Base-by-base conservation (phyloP, 257 asterid genomes). In the Ocimum tenuiflorum region DNA sequence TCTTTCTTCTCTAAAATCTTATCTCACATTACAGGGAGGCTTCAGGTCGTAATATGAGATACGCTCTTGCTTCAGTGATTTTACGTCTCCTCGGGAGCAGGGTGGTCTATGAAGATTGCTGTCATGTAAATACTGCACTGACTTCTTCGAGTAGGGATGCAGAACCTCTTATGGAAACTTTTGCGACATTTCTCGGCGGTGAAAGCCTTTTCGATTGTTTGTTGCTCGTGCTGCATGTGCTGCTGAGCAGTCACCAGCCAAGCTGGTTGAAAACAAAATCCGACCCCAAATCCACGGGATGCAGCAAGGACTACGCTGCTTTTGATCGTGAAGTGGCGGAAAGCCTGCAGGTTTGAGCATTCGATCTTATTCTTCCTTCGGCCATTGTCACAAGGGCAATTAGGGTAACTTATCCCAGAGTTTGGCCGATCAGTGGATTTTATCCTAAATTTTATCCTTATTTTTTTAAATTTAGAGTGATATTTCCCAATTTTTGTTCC, bases 21-120 rank as follows among this genome's bases (percentile, higher is more conserved):
- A 56, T 65, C n/a, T 57, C 13, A 12, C 36, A 43, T 74, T 47
- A 48, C 78, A 78, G 83, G 78, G 83, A 78, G 75, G 69, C 83
- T 62, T 62, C 80, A 9, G 55, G 73, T 50, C 83, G 83, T 56
- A 78, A 67, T 48, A 76, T 88, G 96, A 90, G 97, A 74, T 82
- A 79, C 31, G 45, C 72, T 27, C 95, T 94, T 74, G 97, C 96
- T 53, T 75, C 95, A 0, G 95, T 86, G 63, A 74, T 85, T 77
- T 67, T 90, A 39, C 95, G 96, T 46, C 91, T 88, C 65, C 97
- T 94, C 9, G 99, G 99, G 71, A 88, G 96, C 81, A 79, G 96
- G 75, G 84, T 88, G 65, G 95, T 89, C 77, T 81, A 94, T 73
- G 99, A 88, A 72, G 95, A 85, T 76, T 81, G 88, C 31, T 75